phyloP scores from a whole-genome alignment of 108 stramenopile genomes.

The Stephanodiscus minutulus region DNA sequence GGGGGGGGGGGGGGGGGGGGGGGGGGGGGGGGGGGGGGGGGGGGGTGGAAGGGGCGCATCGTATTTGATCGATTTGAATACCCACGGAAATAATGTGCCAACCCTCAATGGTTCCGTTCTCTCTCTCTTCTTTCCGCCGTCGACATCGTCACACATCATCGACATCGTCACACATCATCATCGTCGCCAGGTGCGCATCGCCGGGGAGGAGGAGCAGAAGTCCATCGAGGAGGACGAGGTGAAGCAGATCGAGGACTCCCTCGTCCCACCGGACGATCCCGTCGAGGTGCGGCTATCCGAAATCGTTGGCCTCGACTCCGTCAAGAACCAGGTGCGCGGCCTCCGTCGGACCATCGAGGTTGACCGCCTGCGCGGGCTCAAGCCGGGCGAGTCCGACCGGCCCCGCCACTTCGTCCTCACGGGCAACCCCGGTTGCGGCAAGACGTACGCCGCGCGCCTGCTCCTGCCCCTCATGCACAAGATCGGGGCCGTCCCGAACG shows the following conservation, averaged over 20 bases:
- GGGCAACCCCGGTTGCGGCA: constrained; percentile 93
- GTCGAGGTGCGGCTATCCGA: constrained; percentile 69
- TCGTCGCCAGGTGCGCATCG: constrained; percentile 61
- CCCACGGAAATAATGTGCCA: too few species aligned
- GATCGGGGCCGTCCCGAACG: constrained; percentile 71
- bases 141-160: too few species aligned
- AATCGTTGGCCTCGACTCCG: constrained; percentile 64
- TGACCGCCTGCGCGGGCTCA: constrained; percentile 44
- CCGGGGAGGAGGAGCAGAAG: constrained; percentile 70
- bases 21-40: too few species aligned
- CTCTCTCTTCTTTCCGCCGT: neutral
- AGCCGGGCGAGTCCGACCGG: constrained; percentile 42
- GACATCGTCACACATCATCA: too few species aligned
- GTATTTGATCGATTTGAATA: too few species aligned
- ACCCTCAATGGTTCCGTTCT: too few species aligned
- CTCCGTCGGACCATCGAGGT: constrained; percentile 79
- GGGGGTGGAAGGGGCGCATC: too few species aligned
- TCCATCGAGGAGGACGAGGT: constrained; percentile 78
- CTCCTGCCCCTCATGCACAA: constrained; percentile 72
- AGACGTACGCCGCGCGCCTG: constrained; percentile 79
- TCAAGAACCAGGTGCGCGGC: constrained; percentile 55
- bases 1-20: too few species aligned
- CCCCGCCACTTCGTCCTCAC: constrained; percentile 79
- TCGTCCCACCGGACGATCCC: constrained; percentile 82
- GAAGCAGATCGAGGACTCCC: constrained; percentile 78